Evolutionary conservation across 768 basidiomycete species (phyloP), one percentile per base, ranked within the genome.

Genomic region (Auricularia sp.): DNA sequence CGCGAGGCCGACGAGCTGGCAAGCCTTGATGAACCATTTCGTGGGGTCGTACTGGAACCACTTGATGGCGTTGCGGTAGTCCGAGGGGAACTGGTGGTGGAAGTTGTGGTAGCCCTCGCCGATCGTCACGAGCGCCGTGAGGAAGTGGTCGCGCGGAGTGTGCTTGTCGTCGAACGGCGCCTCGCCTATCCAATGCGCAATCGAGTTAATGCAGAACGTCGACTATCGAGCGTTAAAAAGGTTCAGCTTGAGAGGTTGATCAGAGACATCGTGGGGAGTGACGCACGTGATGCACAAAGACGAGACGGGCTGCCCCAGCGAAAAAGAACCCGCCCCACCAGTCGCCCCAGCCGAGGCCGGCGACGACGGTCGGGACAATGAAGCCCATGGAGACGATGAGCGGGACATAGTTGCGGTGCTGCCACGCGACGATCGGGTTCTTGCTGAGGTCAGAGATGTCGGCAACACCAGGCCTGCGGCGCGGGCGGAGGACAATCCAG

Each of bases 81-180:
- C 94, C 90, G 93, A 93, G 6, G 94, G 94, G 84, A 96, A 96
- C 65, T 85, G 85, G 72, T 98, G 94, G 78, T 98, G 94, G 85
- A 96, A 96, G 77, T 98, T 98, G 81, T 98, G 94, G 79, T 98
- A 98, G 16, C 94, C 94, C 76, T 98, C 94, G 63, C 94, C 94
- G 71, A 95, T 87, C 44, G 94, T 97, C 67, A 86, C 88, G 36
- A 97, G 79, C 2, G 94, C 94, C 36, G 94, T 95, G 73, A 95
- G 73, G 66, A 94, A 73, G 76, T 95, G 94, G 75, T 96, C 93
- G 63, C 88, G 83, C 18, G 94, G 94, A 8, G 92, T 90, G 76
- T 94, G 92, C 79, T 94, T 95, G 84, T 94, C 92, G 76, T 96
- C 94, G 72, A 94, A 96, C 29, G 93, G 91, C 7, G 89, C 79